phyloP scores from a whole-genome alignment of 495 filamentous ascomycete species.

The Amorphotheca resinae region DNA sequence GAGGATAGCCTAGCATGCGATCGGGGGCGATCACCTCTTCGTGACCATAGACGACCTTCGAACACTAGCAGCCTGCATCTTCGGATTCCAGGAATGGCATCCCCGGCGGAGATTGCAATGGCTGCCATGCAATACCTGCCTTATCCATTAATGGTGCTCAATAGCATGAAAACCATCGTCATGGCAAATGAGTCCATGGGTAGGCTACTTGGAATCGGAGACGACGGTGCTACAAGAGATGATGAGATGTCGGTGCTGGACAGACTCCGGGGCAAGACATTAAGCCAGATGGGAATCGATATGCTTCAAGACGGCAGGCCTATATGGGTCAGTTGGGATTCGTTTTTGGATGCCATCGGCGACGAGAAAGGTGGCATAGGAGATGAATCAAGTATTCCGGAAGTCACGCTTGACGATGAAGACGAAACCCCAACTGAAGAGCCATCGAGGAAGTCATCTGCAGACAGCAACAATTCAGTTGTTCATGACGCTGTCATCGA shows the following conservation, averaged over 20 bases:
- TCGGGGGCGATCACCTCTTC: conserved; percentile 13
- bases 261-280: conserved; percentile 38
- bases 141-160: conserved; percentile 50
- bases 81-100: conserved; percentile 9
- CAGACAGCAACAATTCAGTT: conserved; percentile 10
- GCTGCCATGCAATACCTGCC: conserved; percentile 57
- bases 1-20: conserved; percentile 1
- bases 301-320: conserved; percentile 44
- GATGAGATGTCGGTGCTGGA: conserved; percentile 28
- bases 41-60: conserved; percentile 3
- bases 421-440: conserved; percentile 9
- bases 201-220: conserved; percentile 34
- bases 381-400: conserved; percentile 3
- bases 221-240: conserved; percentile 19
- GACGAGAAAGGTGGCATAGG: conserved; percentile 19
- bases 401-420: background rate
- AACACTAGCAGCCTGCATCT: conserved; percentile 9
- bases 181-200: conserved; percentile 64
- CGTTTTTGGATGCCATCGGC: conserved; percentile 38
- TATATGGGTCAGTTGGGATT: conserved; percentile 42
- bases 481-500: conserved; percentile 42
- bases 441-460: background rate
- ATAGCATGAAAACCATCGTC: conserved; percentile 47
- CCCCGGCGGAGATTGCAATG: conserved; percentile 39
- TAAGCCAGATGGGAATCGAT: conserved; percentile 50